These are phyloP conservation scores for Crucibulum parvulum DNA, from an alignment of 1,284 basidiomycete genomes.

Conservation along the genomic window DNA sequence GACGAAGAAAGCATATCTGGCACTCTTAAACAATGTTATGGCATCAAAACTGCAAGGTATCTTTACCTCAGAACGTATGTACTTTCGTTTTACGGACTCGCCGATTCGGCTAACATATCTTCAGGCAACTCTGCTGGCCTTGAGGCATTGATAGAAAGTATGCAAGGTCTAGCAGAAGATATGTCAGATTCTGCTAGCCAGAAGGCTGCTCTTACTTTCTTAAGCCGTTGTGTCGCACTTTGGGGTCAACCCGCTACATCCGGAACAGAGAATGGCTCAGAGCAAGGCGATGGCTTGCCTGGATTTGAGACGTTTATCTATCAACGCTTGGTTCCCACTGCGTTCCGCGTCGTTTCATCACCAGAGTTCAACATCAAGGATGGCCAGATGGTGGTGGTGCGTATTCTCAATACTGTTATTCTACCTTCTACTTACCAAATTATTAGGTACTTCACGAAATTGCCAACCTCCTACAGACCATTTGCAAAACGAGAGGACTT, in stretches of 20 bases:
- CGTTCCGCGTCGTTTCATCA: constrained; percentile 84
- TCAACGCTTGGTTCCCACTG: constrained; percentile 83
- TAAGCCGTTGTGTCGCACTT: constrained; percentile 77
- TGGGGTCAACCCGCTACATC: constrained; percentile 72
- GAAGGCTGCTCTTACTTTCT: constrained; percentile 84
- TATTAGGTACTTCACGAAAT: constrained; percentile 89
- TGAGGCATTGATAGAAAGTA: constrained; percentile 71
- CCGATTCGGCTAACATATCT: constrained; percentile 3
- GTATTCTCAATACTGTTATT: constrained; percentile 28
- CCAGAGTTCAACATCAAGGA: constrained; percentile 89
- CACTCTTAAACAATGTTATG: constrained; percentile 86
- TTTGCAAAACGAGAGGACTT: constrained; percentile 80
- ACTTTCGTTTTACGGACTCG: background rate
- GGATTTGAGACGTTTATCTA: constrained; percentile 97
- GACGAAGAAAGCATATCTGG: constrained; percentile 91
- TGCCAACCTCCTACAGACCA: constrained; percentile 82
- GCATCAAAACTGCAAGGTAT: constrained; percentile 83
- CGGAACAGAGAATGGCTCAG: constrained; percentile 42
- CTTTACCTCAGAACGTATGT: constrained; percentile 87
- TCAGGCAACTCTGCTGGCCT: constrained; percentile 85
- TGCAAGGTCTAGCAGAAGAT: constrained; percentile 82
- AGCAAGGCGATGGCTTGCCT: constrained; percentile 63
- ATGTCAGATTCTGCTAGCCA: constrained; percentile 78
- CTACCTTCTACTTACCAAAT: background rate
- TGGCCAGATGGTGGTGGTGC: constrained; percentile 83